Evolutionary conservation across 768 basidiomycete species (phyloP).

Genomic region (Hygrocybe punicea): DNA sequence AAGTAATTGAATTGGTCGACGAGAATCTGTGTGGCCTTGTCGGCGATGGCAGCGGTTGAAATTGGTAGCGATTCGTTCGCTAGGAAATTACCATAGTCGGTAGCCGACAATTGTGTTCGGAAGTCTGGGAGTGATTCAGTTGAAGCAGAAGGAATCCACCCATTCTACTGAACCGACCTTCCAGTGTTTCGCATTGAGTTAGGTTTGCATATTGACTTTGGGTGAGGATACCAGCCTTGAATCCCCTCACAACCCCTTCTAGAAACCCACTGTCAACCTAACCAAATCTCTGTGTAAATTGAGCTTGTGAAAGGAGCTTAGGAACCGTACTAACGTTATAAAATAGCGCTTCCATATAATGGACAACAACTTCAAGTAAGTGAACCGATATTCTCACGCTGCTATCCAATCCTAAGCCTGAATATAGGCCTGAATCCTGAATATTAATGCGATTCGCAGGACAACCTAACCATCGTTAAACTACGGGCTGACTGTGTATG

Average conservation of each 20-base stretch:
- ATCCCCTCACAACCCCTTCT: conserved; percentile 84
- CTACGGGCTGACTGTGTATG: not conserved
- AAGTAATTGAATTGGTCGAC: conserved; percentile 98
- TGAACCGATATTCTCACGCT: conserved; percentile 6
- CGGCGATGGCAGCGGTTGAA: conserved; percentile 92
- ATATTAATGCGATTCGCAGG: too few species aligned
- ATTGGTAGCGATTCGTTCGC: conserved; percentile 93
- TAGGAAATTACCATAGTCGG: conserved; percentile 98
- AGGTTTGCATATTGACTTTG: conserved; percentile 90
- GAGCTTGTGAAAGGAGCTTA: conserved; percentile 11
- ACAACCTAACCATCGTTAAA: too few species aligned
- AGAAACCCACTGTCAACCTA: conserved; percentile 74
- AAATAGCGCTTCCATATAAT: conserved; percentile 77
- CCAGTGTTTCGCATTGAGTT: conserved; percentile 94
- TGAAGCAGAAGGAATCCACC: conserved; percentile 1
- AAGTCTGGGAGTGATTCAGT: conserved; percentile 59
- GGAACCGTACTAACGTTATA: conserved; percentile 62
- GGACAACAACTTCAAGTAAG: too few species aligned
- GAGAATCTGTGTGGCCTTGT: conserved; percentile 90
- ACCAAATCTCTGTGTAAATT: conserved; percentile 23
- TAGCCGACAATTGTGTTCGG: conserved; percentile 90
- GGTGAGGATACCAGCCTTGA: conserved; percentile 88
- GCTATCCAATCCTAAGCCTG: too few species aligned
- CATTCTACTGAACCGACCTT: conserved; percentile 71
- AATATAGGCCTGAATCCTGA: too few species aligned